Conservation (phyloP, 352 stramenopile genomes). For the Blastocystis sp. region DNA sequence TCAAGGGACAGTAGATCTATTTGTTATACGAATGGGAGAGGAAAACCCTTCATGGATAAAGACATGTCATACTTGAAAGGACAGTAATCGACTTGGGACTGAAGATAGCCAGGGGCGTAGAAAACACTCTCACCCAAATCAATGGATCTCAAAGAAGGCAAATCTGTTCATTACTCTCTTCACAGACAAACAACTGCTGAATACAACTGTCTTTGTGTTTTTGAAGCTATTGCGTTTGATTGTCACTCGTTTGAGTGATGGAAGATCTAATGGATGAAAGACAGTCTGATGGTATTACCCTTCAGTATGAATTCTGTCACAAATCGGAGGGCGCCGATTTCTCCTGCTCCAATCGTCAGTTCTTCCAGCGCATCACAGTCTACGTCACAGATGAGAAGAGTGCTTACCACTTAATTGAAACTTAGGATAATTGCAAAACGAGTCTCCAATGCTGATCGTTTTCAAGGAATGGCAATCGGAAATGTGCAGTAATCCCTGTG, state of each 20-base stretch:
- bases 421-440: neutral
- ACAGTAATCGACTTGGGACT: neutral
- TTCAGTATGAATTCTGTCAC: neutral
- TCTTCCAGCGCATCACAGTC: neutral
- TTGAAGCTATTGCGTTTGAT: neutral
- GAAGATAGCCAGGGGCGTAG: too few relatives aligned
- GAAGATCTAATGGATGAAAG: neutral
- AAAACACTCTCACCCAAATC: neutral
- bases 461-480: too few relatives aligned
- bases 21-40: neutral
- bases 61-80: too few relatives aligned
- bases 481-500: neutral
- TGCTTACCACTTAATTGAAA: too few relatives aligned
- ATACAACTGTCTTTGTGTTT: neutral
- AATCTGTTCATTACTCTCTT: neutral
- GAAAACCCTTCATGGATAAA: too few relatives aligned
- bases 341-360: neutral
- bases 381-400: neutral
- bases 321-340: neutral
- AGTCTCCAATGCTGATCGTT: neutral
- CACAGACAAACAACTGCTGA: neutral
- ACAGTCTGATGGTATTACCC: neutral
- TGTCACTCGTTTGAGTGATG: neutral
- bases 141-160: neutral
- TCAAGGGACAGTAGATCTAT: neutral